Evolutionary conservation across 805 yeast genomes (phyloP).

Genomic region (Candida sonorensis): DNA sequence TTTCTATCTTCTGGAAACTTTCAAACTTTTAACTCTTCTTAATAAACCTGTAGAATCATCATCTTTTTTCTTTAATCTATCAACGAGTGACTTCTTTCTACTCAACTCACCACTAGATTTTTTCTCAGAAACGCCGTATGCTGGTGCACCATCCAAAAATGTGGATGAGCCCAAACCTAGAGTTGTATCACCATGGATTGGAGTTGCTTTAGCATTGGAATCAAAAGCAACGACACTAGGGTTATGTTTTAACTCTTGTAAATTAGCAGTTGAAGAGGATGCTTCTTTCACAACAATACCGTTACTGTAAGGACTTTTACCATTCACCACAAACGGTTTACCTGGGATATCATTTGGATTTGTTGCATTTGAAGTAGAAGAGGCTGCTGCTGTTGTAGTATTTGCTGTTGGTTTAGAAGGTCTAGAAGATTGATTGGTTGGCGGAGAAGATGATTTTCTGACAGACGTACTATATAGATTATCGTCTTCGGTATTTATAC

Average conservation of each 20-base stretch:
- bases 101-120: constrained; percentile 48
- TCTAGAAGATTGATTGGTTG: too few species aligned
- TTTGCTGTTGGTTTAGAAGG: too few species aligned
- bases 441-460: neutral
- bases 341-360: neutral
- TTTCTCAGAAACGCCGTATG: constrained; percentile 33
- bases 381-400: too few species aligned
- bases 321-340: constrained; percentile 3
- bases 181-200: constrained; percentile 81
- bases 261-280: constrained; percentile 16
- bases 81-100: constrained; percentile 80
- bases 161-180: constrained; percentile 90
- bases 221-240: constrained; percentile 62
- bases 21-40: constrained; percentile 83
- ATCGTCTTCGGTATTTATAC: constrained; percentile 53
- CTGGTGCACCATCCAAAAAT: constrained; percentile 95
- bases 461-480: constrained; percentile 25
- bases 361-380: neutral
- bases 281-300: constrained; percentile 26
- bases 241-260: constrained; percentile 36
- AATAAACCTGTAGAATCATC: constrained; percentile 46
- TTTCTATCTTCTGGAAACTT: constrained; percentile 48
- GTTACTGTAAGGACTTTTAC: constrained; percentile 23
- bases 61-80: constrained; percentile 39
- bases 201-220: constrained; percentile 56